These are phyloP conservation scores for Phalaenopsis aphrodite DNA, from an alignment of 106 monocot genomes.

Conservation along the genomic window DNA sequence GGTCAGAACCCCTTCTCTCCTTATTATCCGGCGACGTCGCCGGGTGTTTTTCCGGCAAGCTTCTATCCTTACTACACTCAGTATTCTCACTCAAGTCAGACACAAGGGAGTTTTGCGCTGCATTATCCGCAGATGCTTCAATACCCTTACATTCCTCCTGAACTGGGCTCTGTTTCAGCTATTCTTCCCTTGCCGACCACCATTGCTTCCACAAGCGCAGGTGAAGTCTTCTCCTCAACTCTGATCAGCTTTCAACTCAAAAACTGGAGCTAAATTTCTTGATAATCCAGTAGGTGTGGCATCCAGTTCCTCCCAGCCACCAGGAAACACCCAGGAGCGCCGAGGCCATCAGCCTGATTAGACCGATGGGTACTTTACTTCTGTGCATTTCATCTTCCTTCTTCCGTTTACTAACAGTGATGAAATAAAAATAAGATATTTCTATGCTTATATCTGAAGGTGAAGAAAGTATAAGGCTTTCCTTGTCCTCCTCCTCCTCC, in stretches of 20 bases:
- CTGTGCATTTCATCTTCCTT: neutral
- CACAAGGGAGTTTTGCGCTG: constrained; percentile 18
- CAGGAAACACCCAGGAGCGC: neutral
- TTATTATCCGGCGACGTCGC: constrained; percentile 24
- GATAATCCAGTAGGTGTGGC: neutral
- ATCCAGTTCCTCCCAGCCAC: neutral
- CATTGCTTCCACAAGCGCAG: neutral
- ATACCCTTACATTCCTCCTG: constrained; percentile 46
- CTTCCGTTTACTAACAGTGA: neutral
- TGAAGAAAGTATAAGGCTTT: neutral
- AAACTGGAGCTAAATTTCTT: neutral
- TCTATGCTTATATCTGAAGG: neutral
- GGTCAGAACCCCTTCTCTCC: constrained; percentile 36
- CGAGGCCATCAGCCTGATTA: constrained; percentile 1
- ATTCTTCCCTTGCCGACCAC: neutral
- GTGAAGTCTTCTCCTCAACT: neutral
- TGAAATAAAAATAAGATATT: neutral
- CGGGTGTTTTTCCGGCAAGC: constrained; percentile 20
- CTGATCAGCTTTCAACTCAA: neutral
- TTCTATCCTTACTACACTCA: constrained; percentile 45
- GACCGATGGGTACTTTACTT: neutral
- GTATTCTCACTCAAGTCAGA: constrained; percentile 23
- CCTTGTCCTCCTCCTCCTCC: neutral
- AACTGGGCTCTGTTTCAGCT: constrained; percentile 21
- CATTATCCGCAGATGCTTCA: constrained; percentile 50